A percentile compares a stretch with the other conserved stretches of the same genome.
Conservation (phyloP, 148 eudicot genomes). For the Chenopodium suecicum region DNA sequence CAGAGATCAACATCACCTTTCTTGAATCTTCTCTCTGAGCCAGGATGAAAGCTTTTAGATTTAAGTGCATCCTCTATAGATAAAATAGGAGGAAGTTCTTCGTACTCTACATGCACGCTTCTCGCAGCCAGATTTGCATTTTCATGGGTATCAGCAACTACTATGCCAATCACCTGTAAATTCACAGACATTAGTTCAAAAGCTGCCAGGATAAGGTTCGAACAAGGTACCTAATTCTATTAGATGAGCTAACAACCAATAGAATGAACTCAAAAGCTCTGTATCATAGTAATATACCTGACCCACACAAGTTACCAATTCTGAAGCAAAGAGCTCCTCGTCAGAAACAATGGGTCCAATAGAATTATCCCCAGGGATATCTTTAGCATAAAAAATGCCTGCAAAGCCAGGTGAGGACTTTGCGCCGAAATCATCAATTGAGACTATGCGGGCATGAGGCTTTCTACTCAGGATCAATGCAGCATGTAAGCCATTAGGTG, state of each 20-base stretch:
- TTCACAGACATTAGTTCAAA: conserved; percentile 1
- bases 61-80: conserved; percentile 81
- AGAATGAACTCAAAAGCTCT: too few species aligned
- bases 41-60: conserved; percentile 67
- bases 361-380: conserved; percentile 73
- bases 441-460: conserved; percentile 93
- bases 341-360: conserved; percentile 75
- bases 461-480: conserved; percentile 77
- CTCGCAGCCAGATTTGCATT: conserved; percentile 87
- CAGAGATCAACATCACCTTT: conserved; percentile 85
- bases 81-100: conserved; percentile 79
- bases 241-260: too few species aligned
- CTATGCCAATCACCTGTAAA: conserved; percentile 78
- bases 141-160: conserved; percentile 95
- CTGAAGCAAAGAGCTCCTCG: conserved; percentile 92
- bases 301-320: conserved; percentile 93
- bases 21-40: conserved; percentile 55
- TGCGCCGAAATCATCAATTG: conserved; percentile 76
- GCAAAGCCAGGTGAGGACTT: conserved; percentile 74
- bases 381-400: conserved; percentile 77
- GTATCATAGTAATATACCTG: conserved; percentile 46
- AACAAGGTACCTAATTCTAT: too few species aligned
- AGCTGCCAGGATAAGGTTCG: not conserved
- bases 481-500: conserved; percentile 81
- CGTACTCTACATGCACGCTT: conserved; percentile 74